These are phyloP conservation scores for Lecanosticta acicola DNA, from an alignment of 2,329 filamentous ascomycete species.

Conservation along the genomic window DNA sequence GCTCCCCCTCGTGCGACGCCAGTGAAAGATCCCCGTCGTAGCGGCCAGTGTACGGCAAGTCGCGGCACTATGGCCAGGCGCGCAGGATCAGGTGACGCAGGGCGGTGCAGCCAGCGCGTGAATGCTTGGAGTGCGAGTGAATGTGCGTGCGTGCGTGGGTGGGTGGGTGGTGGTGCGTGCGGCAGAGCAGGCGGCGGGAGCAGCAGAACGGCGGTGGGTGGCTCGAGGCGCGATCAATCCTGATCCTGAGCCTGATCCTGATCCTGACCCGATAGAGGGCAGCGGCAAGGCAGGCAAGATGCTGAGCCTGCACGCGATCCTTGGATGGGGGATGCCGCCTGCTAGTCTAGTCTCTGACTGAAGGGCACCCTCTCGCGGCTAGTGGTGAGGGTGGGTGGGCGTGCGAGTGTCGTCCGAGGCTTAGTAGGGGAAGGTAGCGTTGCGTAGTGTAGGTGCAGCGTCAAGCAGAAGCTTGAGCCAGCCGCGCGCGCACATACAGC, in stretches of 20 bases:
- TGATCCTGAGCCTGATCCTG: not conserved
- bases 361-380: no score
- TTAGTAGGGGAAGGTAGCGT: no score
- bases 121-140: no score
- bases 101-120: no score
- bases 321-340: no score
- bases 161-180: not conserved
- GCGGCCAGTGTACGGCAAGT: not conserved
- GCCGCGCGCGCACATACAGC: not conserved
- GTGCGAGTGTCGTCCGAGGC: slow-evolving; percentile 10
- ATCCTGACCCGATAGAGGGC: not conserved
- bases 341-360: no score
- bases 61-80: slow-evolving; percentile 13
- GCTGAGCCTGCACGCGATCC: not conserved
- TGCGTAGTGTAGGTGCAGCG: no score
- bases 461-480: no score
- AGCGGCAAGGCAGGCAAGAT: no score
- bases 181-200: not conserved
- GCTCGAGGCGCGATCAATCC: not conserved
- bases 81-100: slow-evolving; percentile 21
- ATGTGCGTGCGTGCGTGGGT: no score
- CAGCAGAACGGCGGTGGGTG: not conserved
- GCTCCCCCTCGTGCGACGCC: not conserved
- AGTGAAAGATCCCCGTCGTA: not conserved
- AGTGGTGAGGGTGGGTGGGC: no score